Evolutionary conservation across 345 rosid species (phyloP), one percentile per base, ranked within the genome.

Genomic region (Tarenaya hassleriana): DNA sequence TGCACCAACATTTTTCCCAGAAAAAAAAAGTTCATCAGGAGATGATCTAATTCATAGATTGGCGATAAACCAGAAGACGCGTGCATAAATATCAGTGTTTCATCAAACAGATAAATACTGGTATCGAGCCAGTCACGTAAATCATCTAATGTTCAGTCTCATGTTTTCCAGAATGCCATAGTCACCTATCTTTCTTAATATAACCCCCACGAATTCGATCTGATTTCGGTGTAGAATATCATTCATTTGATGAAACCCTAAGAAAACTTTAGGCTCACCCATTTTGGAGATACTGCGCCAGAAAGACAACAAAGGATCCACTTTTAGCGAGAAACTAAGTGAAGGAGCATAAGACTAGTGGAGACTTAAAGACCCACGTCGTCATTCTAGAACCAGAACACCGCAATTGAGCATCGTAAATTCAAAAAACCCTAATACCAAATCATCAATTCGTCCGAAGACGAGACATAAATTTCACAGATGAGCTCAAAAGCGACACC

Each of bases 401-500:
- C 43, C 0, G 34, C 1, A 1, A 50, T 12, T 4, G 5, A 44
- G 18, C 33, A 12, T 33, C 50, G n/a, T 3, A 35, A 35, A 4
- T 35, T 45, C 46, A 15, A 20, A 8, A 46, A 41, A 41, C 52
- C 50, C 55, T 45, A 57, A 35, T 50, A 9, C 24, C 60, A 5
- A 66, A 47, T 24, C 24, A 9, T 19, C 56, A 2, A 47, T 50
- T 29, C 15, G 18, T 7, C 10, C 3, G 7, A 13, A 48, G 16
- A 0, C 41, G 15, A 39, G 3, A n/a, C n/a, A n/a, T n/a, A n/a
- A 32, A 13, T 39, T 4, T 27, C 37, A 54, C 3, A 60, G 11
- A 18, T 33, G 38, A 47, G 55, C 8, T 33, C 18, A 34, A 66
- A 60, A 42, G 5, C 15, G 11, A 46, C 74, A 89, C 95, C 94